Evolutionary conservation across 768 basidiomycete species (phyloP), one percentile per base, ranked within the genome.

Genomic region (Paxillus ammoniavirescens): DNA sequence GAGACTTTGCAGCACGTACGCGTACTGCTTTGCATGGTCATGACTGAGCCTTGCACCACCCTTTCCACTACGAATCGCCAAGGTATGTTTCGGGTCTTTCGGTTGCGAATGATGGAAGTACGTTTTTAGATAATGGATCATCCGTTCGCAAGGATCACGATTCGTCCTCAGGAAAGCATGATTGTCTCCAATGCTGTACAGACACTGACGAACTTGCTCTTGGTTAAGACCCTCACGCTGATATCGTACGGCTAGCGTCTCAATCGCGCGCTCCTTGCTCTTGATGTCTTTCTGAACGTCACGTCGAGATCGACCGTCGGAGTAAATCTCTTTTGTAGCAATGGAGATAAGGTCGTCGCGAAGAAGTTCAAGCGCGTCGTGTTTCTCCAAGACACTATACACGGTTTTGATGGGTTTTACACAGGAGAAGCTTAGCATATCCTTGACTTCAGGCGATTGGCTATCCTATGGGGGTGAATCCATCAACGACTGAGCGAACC

Each of bases 131-230:
- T 85, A 88, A 4, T 61, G 65, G 49, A 93, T 93, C 88, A 93
- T 88, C 52, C 80, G 78, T 54, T 93, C 91, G 71, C 91, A 93
- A 45, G 91, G 91, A 65, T 93, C 91, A 37, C 91, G 88, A 59
- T 93, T 93, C 50, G 82, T 82, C 28, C 91, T 82, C 57, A 93
- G 72, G 77, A 93, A 93, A 10, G 91, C 89, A 64, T 93, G 89
- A 62, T 93, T 93, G 69, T 93, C 91, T 2, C 91, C 91, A 47
- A 93, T 92, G 61, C 87, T 89, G 67, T 93, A 93, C 47, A 93
- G 68, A 64, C 90, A 92, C 64, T 91, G 87, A 30, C 86, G 79
- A 9, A 91, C 73, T 44, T 77, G 71, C 63, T 93, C 91, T 58
- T 84, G 84, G 12, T 76, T 72, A 17, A 91, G 76, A 6, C 78